A percentile compares a stretch with the other conserved stretches of the same genome.
Evolutionary conservation across 768 basidiomycete genomes (phyloP).

Genomic region (Rubroboletus pulcherrimus): DNA sequence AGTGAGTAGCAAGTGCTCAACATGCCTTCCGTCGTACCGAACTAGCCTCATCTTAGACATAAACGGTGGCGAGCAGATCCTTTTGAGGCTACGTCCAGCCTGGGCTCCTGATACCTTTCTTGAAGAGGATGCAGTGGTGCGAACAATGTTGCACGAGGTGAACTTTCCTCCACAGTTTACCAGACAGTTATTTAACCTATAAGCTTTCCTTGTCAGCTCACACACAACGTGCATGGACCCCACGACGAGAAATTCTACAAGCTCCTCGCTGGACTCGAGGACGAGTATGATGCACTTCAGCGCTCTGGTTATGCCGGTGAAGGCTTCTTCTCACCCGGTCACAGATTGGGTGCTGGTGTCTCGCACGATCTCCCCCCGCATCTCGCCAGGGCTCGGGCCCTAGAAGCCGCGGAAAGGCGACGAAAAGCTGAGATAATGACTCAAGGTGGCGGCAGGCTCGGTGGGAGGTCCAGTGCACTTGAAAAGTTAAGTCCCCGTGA

Average conservation of each 20-base stretch:
- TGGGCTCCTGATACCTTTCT: slow-evolving; percentile 66
- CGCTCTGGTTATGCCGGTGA: slow-evolving; percentile 85
- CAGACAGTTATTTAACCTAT: not conserved
- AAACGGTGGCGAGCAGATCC: slow-evolving; percentile 78
- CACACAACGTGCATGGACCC: slow-evolving; percentile 85
- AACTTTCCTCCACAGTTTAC: not conserved
- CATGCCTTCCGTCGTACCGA: not conserved
- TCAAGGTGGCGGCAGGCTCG: slow-evolving; percentile 57
- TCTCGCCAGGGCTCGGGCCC: slow-evolving; percentile 60
- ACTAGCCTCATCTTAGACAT: slow-evolving; percentile 45
- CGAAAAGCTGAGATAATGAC: slow-evolving; percentile 41
- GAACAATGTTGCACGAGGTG: slow-evolving; percentile 91
- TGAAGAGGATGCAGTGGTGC: slow-evolving; percentile 69
- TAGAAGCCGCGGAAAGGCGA: slow-evolving; percentile 80
- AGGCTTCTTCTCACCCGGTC: slow-evolving; percentile 81
- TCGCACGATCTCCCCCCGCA: slow-evolving; percentile 68
- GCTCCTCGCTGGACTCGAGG: slow-evolving; percentile 65
- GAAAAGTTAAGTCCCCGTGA: slow-evolving; percentile 59
- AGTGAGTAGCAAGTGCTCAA: slow-evolving; percentile 29
- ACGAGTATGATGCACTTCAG: slow-evolving; percentile 79
- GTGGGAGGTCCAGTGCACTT: slow-evolving; percentile 42
- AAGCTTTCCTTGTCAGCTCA: slow-evolving; percentile 51
- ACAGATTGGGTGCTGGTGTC: slow-evolving; percentile 59
- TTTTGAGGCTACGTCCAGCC: slow-evolving; percentile 74
- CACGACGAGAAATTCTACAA: slow-evolving; percentile 86